A percentile compares a stretch with the other conserved stretches of the same genome.
phyloP scores from a whole-genome alignment of 2,329 filamentous ascomycete genomes.

The Geoglossum cookeanum region DNA sequence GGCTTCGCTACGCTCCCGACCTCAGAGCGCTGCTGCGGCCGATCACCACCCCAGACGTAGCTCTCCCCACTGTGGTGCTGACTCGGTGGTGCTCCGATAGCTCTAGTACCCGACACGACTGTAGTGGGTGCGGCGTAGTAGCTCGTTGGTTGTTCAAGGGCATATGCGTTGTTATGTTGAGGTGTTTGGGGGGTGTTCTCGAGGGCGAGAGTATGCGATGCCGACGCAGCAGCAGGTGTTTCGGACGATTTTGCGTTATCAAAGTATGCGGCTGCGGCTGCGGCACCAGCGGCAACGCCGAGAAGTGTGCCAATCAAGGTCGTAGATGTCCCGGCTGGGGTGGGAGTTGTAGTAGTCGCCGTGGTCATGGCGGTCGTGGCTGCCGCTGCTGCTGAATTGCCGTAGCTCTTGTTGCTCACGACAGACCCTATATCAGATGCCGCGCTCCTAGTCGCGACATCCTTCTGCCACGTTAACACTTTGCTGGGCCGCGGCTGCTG shows the following conservation, averaged over 20 bases:
- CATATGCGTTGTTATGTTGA: not conserved
- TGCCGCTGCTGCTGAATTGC: not conserved
- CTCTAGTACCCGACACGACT: not conserved
- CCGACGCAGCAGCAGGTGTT: not conserved
- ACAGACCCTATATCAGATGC: conserved; percentile 5
- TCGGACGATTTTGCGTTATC: conserved; percentile 2
- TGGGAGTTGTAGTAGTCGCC: not conserved
- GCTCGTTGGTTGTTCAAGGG: not conserved
- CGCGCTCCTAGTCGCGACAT: conserved; percentile 17
- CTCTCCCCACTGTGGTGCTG: not conserved
- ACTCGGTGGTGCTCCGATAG: not conserved
- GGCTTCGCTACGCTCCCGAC: not conserved
- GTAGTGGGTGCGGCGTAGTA: not conserved
- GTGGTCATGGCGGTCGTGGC: conserved; percentile 7
- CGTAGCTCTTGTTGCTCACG: not conserved
- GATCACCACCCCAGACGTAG: not conserved
- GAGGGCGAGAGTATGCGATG: not conserved
- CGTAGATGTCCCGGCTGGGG: conserved; percentile 11
- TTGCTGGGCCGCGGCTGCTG: conserved; percentile 17
- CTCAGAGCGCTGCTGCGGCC: not conserved
- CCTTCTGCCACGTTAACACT: conserved; percentile 27
- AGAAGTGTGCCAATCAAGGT: conserved; percentile 57
- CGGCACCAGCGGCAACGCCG: conserved; percentile 60
- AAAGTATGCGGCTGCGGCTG: conserved; percentile 44
- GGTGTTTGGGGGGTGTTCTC: not conserved